Conservation (phyloP, 2,329 filamentous ascomycete species). For the Colletotrichum noveboracense region DNA sequence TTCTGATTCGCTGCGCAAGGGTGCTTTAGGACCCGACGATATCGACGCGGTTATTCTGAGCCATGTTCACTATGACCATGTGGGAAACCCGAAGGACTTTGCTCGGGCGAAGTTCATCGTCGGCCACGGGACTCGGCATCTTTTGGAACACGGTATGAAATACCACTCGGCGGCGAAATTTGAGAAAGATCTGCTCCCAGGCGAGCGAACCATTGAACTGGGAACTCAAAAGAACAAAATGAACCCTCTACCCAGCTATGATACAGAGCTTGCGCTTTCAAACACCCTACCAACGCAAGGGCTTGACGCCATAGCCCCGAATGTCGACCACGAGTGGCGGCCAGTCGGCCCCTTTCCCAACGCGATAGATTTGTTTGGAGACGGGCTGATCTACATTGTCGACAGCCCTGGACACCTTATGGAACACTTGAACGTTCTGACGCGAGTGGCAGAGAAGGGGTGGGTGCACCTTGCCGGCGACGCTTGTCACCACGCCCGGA, state of each 20-base stretch:
- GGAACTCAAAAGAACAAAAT: neutral
- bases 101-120: neutral
- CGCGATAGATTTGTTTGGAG: neutral
- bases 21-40: neutral
- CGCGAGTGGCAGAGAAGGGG: neutral
- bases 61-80: neutral
- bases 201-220: neutral
- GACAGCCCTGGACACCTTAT: neutral
- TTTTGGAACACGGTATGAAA: neutral
- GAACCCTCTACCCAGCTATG: neutral
- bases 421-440: neutral
- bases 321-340: neutral
- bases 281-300: neutral
- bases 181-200: neutral
- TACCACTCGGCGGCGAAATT: neutral
- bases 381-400: neutral
- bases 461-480: neutral
- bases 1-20: neutral
- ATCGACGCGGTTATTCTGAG: neutral
- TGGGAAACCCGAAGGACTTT: neutral
- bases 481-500: neutral
- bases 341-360: neutral
- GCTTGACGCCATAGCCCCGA: neutral
- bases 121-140: neutral
- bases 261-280: neutral